phyloP scores from a whole-genome alignment of 2,329 filamentous ascomycete species.

The Aspergillus uvarum region DNA sequence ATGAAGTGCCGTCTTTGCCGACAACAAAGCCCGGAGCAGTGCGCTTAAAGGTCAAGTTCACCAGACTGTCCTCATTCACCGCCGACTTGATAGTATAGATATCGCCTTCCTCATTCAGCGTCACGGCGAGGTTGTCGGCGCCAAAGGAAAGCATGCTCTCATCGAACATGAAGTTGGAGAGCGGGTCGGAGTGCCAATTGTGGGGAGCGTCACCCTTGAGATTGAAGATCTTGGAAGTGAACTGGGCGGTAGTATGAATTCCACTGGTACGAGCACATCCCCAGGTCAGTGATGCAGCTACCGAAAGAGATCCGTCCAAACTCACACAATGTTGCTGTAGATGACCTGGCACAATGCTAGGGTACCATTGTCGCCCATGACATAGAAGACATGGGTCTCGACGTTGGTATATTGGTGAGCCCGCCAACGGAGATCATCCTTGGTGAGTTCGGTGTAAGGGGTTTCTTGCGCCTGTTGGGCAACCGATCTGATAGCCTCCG shows the following conservation, averaged over 20 bases:
- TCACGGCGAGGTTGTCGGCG: constrained; percentile 79
- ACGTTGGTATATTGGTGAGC: constrained; percentile 81
- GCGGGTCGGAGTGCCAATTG: constrained; percentile 79
- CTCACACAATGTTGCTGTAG: constrained; percentile 95
- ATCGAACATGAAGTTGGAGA: constrained; percentile 79
- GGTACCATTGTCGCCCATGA: constrained; percentile 74
- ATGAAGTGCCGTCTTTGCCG: constrained; percentile 78
- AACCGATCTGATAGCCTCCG: constrained; percentile 81
- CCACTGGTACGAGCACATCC: constrained; percentile 57
- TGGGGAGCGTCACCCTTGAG: constrained; percentile 68
- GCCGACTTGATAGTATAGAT: constrained; percentile 88
- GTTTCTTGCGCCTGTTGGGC: constrained; percentile 74
- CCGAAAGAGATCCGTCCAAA: not conserved
- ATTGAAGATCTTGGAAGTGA: constrained; percentile 91
- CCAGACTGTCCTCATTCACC: constrained; percentile 73
- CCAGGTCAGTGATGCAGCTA: not conserved
- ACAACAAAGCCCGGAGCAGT: constrained; percentile 77
- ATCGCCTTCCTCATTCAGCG: constrained; percentile 80
- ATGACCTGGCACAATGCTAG: constrained; percentile 85
- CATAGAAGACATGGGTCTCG: constrained; percentile 93
- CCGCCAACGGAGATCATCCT: constrained; percentile 79
- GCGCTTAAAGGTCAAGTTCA: constrained; percentile 81
- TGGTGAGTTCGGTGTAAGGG: constrained; percentile 76
- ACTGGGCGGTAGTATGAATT: constrained; percentile 85
- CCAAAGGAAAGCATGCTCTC: constrained; percentile 80